phyloP scores from a whole-genome alignment of 148 eudicot genomes.

The Fallopia convolvulus region DNA sequence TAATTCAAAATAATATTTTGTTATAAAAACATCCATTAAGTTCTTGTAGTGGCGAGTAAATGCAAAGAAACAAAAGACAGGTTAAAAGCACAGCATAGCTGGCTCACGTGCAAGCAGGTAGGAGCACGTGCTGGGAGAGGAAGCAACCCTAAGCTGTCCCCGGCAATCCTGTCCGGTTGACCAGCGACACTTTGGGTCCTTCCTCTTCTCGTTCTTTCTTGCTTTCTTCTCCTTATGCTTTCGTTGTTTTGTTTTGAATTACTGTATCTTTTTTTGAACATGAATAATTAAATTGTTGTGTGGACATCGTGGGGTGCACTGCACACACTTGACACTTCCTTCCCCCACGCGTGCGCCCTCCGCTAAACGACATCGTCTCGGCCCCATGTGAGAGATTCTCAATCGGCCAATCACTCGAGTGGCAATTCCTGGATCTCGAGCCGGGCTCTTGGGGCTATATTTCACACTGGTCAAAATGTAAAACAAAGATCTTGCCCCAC shows the following conservation, averaged over 20 bases:
- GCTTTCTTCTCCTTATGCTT: not conserved
- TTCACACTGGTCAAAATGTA: too few species aligned
- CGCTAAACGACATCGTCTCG: constrained; percentile 22
- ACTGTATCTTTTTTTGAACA: too few species aligned
- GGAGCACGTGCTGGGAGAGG: constrained; percentile 40
- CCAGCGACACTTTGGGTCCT: constrained; percentile 37
- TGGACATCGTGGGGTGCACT: constrained; percentile 10
- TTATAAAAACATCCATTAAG: too few species aligned
- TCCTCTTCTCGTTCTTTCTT: constrained; percentile 15
- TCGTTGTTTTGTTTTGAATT: not conserved
- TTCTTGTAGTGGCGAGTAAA: too few species aligned
- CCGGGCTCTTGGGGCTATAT: not conserved
- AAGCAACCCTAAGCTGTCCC: constrained; percentile 17
- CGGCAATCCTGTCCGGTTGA: constrained; percentile 54
- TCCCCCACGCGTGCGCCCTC: not conserved
- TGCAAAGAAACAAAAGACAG: not conserved
- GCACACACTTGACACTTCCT: not conserved
- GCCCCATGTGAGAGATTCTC: constrained; percentile 6
- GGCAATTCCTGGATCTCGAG: constrained; percentile 3
- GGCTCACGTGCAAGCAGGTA: constrained; percentile 39
- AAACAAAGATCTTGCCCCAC: too few species aligned
- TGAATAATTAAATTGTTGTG: not conserved
- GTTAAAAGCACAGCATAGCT: constrained; percentile 15
- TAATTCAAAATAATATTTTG: too few species aligned
- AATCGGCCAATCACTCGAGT: not conserved